Percentiles rank a stretch among this genome's conserved stretches.
phyloP scores from a whole-genome alignment of 148 eudicot species.

The Chenopodium suecicum region DNA sequence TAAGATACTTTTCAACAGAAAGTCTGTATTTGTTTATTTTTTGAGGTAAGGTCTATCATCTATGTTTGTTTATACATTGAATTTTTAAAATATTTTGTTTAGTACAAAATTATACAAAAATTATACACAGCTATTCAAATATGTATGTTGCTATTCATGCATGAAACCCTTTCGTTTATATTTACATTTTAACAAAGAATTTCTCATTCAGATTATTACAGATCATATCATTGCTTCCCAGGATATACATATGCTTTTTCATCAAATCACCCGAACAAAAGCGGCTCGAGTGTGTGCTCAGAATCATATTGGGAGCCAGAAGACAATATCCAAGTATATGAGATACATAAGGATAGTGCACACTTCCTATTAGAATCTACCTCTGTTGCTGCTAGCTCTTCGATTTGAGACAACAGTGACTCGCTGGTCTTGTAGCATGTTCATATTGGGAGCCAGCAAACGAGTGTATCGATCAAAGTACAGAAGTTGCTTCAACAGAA shows the following conservation, averaged over 20 bases:
- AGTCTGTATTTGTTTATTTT: no score
- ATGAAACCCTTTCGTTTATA: not conserved
- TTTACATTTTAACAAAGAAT: not conserved
- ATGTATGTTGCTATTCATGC: not conserved
- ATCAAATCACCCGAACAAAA: not conserved
- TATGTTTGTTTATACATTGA: no score
- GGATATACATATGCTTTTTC: not conserved
- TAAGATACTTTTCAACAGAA: no score
- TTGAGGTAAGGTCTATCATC: no score
- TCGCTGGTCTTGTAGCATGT: conserved; percentile 93
- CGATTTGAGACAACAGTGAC: conserved; percentile 67
- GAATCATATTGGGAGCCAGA: no score
- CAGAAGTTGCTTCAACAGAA: conserved; percentile 91
- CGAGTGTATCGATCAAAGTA: conserved; percentile 98
- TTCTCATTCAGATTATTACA: not conserved
- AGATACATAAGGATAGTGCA: not conserved
- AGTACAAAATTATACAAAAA: not conserved
- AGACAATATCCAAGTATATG: not conserved
- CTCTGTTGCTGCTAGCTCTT: conserved; percentile 29
- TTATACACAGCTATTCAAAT: not conserved
- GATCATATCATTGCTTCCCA: not conserved
- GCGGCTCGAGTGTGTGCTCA: not conserved
- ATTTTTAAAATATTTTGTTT: not conserved
- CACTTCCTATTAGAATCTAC: conserved; percentile 22
- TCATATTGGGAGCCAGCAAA: conserved; percentile 85